Base-by-base conservation (phyloP, 2,329 filamentous ascomycete genomes). In the Pyrenophora graminea region DNA sequence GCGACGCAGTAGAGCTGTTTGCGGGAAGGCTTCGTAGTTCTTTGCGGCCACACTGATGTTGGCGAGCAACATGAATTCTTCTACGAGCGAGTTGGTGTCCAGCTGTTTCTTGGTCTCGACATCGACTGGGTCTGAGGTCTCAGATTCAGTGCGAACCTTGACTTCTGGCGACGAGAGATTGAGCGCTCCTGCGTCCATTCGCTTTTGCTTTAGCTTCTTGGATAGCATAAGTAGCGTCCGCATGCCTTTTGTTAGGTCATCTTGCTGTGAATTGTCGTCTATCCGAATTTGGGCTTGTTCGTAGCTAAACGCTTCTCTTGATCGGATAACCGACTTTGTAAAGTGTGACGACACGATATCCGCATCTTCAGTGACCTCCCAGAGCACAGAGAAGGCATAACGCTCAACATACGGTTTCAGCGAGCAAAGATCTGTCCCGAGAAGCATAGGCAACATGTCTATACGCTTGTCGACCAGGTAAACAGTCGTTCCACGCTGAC, bases 401-500 rank as follows among this genome's bases (percentile, higher is more conserved):
- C 79, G 89, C 77, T 99, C 94, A n/a, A 99, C 91, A 65, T 97
- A 94, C 0, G 94, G 94, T 74, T 97, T 97, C 17, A 99, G 79
- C 0, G 94, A 99, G 77, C 94, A 99, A 1, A 99, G 80, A 67
- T 99, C 92, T 0, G 94, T 99, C 51, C 94, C 94, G 10, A 99
- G 86, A 27, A 99, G 86, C 82, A 91, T 92, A 1, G 95, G 95
- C 73, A 99, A 82, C 95, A 99, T 99, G 79, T 99, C 95, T 66
- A 99, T 99, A 65, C 94, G 91, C 80, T 99, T 99, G 75, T 99
- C 94, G 3, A 99, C 94, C 13, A 99, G 80, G 71, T 99, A 99
- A 23, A 99, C 94, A 0, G 93, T 97, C 4, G 94, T 97, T 56
- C 94, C 94, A 65, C 94, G 88, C 67, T 96, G 85, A 68, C 91